Conservation (phyloP, 2,329 filamentous ascomycete species). For the Harringtonia aguacate region DNA sequence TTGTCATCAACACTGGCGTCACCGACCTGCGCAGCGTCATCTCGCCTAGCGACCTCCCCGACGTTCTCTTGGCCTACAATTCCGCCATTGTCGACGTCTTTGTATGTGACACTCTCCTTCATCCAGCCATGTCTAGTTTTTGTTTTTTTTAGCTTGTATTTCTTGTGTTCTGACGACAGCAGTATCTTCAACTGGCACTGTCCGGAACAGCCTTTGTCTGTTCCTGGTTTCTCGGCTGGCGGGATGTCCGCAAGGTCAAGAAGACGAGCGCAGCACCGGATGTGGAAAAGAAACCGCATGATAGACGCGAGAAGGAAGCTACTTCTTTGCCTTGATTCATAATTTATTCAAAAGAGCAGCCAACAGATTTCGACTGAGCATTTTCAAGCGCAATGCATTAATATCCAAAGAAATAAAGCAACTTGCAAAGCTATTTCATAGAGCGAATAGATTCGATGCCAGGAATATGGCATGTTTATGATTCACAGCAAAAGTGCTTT, state of each 20-base stretch:
- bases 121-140: background rate
- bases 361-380: no score
- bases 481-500: no score
- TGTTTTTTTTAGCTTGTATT: background rate
- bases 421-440: no score
- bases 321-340: no score
- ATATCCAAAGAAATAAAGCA: no score
- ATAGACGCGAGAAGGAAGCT: no score
- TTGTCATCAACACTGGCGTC: slow-evolving; percentile 41
- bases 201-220: slow-evolving; percentile 1
- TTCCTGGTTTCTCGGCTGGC: slow-evolving; percentile 8
- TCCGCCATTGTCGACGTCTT: slow-evolving; percentile 3
- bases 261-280: no score
- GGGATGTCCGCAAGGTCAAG: slow-evolving; percentile 5
- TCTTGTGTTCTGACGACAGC: background rate
- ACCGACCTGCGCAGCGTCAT: slow-evolving; percentile 5
- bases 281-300: background rate
- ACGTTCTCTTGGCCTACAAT: slow-evolving; percentile 7
- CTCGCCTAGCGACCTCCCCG: background rate
- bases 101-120: background rate
- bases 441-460: no score
- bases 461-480: no score
- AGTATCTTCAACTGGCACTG: slow-evolving; percentile 10
- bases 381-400: no score
- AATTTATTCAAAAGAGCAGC: no score